These are phyloP conservation scores for Agrostemma githago DNA, from an alignment of 148 eudicot species.

Conservation along the genomic window DNA sequence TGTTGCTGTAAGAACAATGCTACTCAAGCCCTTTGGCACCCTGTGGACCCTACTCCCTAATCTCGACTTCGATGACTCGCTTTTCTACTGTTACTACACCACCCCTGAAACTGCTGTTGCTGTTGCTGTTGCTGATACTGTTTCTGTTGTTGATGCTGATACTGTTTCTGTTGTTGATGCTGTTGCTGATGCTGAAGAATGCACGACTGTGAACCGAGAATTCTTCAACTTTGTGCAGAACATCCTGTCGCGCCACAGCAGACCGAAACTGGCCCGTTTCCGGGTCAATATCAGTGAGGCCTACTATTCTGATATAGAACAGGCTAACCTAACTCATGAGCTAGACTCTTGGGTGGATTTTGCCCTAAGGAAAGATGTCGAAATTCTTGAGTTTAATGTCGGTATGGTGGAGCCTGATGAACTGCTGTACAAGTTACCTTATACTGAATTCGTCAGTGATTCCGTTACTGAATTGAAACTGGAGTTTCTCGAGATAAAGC, in stretches of 20 bases:
- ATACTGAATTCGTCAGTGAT: constrained; percentile 16
- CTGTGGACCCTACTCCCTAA: constrained; percentile 9
- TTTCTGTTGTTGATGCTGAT: neutral
- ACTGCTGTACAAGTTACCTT: constrained; percentile 13
- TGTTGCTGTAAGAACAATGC: neutral
- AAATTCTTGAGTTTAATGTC: constrained; percentile 6
- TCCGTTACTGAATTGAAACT: constrained; percentile 15
- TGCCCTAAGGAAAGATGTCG: constrained; percentile 16
- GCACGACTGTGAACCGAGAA: neutral
- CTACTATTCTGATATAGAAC: neutral
- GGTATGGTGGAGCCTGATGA: constrained; percentile 16
- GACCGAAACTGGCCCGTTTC: neutral
- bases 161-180: neutral
- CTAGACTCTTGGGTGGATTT: neutral
- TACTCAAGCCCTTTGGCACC: constrained; percentile 2
- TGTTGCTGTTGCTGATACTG: neutral
- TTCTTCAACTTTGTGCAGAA: constrained; percentile 16
- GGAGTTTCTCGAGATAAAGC: constrained; percentile 4
- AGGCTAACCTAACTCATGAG: neutral
- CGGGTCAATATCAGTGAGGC: neutral
- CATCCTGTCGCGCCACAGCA: neutral
- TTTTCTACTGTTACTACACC: neutral
- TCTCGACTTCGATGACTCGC: neutral
- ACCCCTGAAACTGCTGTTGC: neutral
- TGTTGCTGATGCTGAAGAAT: neutral